Evolutionary conservation across 2,329 filamentous ascomycete genomes (phyloP).

Genomic region (Ophiostoma australiae): DNA sequence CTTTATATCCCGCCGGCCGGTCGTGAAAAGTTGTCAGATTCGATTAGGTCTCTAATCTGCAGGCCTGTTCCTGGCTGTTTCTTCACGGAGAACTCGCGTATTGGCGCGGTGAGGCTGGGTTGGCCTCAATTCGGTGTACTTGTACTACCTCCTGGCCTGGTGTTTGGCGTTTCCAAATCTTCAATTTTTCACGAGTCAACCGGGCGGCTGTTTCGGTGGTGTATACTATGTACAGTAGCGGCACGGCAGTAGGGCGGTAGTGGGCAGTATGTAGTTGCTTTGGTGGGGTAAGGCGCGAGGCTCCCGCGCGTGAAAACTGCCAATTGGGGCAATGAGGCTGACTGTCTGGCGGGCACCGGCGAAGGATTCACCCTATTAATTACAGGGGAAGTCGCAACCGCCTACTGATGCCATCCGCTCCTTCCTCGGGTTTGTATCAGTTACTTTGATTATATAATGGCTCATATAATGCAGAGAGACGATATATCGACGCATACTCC

Average conservation of each 20-base stretch:
- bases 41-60: background rate
- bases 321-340: background rate
- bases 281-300: background rate
- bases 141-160: background rate
- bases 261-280: background rate
- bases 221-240: background rate
- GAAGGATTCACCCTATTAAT: background rate
- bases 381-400: background rate
- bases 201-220: background rate
- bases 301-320: background rate
- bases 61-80: background rate
- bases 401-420: background rate
- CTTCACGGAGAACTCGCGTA: background rate
- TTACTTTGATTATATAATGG: background rate
- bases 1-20: background rate
- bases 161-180: background rate
- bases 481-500: no score
- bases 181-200: background rate
- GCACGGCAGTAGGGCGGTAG: background rate
- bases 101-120: background rate
- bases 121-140: background rate
- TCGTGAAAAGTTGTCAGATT: background rate
- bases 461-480: background rate
- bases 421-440: background rate
- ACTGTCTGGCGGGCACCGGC: background rate